Conservation (phyloP, 129 eudicot genomes). For the Saposhnikovia divaricata region DNA sequence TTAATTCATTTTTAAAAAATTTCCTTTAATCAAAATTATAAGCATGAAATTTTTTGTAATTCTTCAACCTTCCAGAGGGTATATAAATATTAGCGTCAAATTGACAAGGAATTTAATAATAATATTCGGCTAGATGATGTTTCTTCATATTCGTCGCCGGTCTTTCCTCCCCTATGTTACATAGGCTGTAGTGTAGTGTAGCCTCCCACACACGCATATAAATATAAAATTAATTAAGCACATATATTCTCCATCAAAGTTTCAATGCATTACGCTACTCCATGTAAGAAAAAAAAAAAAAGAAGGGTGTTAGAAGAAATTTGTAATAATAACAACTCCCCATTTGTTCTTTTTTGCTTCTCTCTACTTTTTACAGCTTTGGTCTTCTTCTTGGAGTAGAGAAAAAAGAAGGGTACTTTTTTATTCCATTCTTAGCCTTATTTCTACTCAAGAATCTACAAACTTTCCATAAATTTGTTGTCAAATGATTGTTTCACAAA, state of each 20-base stretch:
- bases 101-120: not conserved
- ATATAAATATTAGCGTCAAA: not conserved
- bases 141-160: conserved; percentile 83
- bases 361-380: not conserved
- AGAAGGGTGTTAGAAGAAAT: not conserved
- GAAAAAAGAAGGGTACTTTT: not conserved
- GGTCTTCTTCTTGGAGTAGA: not conserved
- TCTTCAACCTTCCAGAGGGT: not conserved
- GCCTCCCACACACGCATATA: not conserved
- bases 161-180: conserved; percentile 55
- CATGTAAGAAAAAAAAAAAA: not conserved
- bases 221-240: not conserved
- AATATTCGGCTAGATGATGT: conserved; percentile 42
- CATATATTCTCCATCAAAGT: conserved; percentile 1
- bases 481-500: not conserved
- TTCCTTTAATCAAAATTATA: no score
- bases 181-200: not conserved
- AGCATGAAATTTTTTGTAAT: no score
- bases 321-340: conserved; percentile 8
- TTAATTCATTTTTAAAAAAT: no score
- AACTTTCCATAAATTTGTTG: not conserved
- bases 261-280: not conserved
- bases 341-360: not conserved
- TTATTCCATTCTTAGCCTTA: conserved; percentile 9
- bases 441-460: not conserved